Conservation (phyloP, 768 basidiomycete species). For the Hirschioporus abietinus region DNA sequence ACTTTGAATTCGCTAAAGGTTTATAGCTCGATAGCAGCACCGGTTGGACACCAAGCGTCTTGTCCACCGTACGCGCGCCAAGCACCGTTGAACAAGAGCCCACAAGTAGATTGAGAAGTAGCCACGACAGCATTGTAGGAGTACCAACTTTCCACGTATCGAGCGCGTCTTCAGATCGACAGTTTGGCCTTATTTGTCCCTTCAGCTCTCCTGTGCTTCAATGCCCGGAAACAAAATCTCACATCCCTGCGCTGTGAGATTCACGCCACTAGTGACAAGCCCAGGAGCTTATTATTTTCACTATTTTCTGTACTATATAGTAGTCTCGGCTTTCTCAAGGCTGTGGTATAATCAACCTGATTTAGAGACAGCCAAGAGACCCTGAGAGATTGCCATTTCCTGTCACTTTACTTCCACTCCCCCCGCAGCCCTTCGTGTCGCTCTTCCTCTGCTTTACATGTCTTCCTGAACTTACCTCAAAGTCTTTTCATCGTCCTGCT, state of each 20-base stretch:
- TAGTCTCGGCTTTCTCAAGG: neutral
- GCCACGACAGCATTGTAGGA: conserved; percentile 44
- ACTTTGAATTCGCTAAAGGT: conserved; percentile 42
- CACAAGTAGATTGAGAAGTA: conserved; percentile 35
- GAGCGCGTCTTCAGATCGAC: neutral
- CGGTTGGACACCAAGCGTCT: conserved; percentile 55
- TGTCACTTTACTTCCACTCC: neutral
- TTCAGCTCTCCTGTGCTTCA: neutral
- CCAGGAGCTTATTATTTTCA: no score
- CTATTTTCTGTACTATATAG: no score
- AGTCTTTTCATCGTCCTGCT: neutral
- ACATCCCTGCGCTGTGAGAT: no score
- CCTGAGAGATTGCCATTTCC: neutral
- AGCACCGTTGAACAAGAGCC: conserved; percentile 10
- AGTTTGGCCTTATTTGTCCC: neutral
- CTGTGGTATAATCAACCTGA: neutral
- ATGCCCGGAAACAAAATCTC: no score
- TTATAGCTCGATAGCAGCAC: conserved; percentile 50
- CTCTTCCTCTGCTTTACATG: neutral
- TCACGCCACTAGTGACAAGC: no score
- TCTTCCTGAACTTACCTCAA: neutral
- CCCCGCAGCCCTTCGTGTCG: neutral
- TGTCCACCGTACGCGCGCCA: conserved; percentile 26
- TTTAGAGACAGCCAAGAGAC: neutral
- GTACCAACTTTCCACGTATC: neutral